These are phyloP conservation scores for Sphenostylis stenocarpa DNA, from an alignment of 306 rosid species.

Conservation along the genomic window DNA sequence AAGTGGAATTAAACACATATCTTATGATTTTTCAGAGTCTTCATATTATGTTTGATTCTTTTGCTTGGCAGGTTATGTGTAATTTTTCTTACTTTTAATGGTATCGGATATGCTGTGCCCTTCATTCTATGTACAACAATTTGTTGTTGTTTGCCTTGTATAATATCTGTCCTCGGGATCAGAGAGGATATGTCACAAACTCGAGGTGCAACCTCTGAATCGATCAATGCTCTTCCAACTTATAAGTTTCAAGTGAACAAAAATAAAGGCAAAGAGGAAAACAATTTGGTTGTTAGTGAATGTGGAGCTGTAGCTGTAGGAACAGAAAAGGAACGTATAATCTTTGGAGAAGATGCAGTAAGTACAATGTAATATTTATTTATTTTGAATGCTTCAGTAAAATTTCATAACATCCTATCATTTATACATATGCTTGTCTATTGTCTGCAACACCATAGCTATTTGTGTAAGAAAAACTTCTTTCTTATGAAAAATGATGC, in stretches of 20 bases:
- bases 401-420: background rate
- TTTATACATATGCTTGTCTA: background rate
- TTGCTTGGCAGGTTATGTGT: slow-evolving; percentile 71
- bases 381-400: slow-evolving; percentile 1
- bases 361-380: slow-evolving; percentile 28
- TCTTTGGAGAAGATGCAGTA: slow-evolving; percentile 93
- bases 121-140: slow-evolving; percentile 83
- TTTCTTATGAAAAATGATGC: background rate
- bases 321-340: slow-evolving; percentile 70
- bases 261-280: slow-evolving; percentile 46
- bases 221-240: slow-evolving; percentile 74
- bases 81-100: slow-evolving; percentile 78
- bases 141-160: slow-evolving; percentile 89
- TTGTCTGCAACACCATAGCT: background rate
- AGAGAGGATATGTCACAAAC: slow-evolving; percentile 68
- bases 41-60: slow-evolving; percentile 29
- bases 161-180: slow-evolving; percentile 76
- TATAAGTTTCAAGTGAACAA: slow-evolving; percentile 72
- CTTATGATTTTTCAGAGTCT: background rate
- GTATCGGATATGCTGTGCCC: slow-evolving; percentile 87
- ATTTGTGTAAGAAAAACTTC: background rate
- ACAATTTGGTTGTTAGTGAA: slow-evolving; percentile 46
- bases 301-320: slow-evolving; percentile 83
- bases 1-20: background rate
- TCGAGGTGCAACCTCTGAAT: slow-evolving; percentile 74